Evolutionary conservation across 2,329 filamentous ascomycete species (phyloP).

Genomic region (Ophiostoma australiae): DNA sequence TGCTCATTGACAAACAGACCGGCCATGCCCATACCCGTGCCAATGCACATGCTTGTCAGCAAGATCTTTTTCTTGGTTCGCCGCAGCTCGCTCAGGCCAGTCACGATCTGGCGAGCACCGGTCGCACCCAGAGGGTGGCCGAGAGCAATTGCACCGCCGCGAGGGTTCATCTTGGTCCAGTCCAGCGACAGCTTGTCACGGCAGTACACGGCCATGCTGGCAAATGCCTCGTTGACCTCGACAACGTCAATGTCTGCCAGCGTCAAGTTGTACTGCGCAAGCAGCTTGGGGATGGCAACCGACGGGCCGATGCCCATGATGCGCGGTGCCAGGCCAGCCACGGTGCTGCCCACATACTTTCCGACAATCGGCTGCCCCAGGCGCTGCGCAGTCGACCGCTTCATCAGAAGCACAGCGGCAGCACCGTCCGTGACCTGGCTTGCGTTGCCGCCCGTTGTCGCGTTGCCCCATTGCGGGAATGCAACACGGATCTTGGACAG

Average conservation of each 20-base stretch:
- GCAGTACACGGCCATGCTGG: slow-evolving; percentile 96
- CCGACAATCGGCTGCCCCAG: slow-evolving; percentile 86
- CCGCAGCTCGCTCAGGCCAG: slow-evolving; percentile 66
- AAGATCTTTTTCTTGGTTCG: slow-evolving; percentile 85
- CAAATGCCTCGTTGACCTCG: slow-evolving; percentile 97
- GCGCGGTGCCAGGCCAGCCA: slow-evolving; percentile 82
- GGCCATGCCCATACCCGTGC: slow-evolving; percentile 65
- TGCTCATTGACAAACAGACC: slow-evolving; percentile 36
- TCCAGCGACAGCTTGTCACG: slow-evolving; percentile 66
- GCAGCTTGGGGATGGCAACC: slow-evolving; percentile 72
- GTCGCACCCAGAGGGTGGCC: slow-evolving; percentile 73
- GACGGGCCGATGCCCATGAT: slow-evolving; percentile 95
- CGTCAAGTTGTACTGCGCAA: slow-evolving; percentile 70
- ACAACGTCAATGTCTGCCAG: slow-evolving; percentile 82
- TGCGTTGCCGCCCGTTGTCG: slow-evolving; percentile 87
- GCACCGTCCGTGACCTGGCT: slow-evolving; percentile 94
- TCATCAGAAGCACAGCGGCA: slow-evolving; percentile 87
- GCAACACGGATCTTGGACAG: slow-evolving; percentile 82
- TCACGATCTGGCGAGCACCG: slow-evolving; percentile 77
- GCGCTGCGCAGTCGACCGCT: slow-evolving; percentile 79
- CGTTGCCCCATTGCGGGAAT: slow-evolving; percentile 83
- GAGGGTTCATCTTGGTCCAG: slow-evolving; percentile 71
- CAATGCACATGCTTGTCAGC: slow-evolving; percentile 85
- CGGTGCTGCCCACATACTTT: slow-evolving; percentile 89
- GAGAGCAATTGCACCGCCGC: slow-evolving; percentile 76